Evolutionary conservation across 2,329 filamentous ascomycete genomes (phyloP), one percentile per base, ranked within the genome.

Genomic region (Sclerotiophoma versabilis): DNA sequence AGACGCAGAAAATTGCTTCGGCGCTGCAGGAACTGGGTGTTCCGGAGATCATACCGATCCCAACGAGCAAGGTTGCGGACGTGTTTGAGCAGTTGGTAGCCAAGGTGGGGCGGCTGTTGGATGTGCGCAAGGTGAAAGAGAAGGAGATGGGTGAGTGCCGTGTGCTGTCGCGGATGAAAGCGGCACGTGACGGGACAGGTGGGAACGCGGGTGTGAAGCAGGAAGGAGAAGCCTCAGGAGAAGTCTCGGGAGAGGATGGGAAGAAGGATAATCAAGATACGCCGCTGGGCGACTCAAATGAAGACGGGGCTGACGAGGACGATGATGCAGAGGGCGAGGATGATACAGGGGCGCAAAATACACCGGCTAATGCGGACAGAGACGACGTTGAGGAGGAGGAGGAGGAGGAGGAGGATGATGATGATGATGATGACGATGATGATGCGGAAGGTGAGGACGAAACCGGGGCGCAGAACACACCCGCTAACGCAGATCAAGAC

Each of bases 1-100:
- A 93, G 71, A 90, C 91, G 62, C 76, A 86, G 57, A 89, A 90
- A 59, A 92, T 95, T 59, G 86, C 82, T 12, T 88, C 88, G 49
- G 87, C 87, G 4, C 84, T 95, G 20, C 82, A 81, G 34, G 88
- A 92, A 73, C 79, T 93, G 6, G 87, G 90, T 34, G 84, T 95
- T 34, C 85, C 88, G 1, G 81, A 83, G 7, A 81, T 89, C 37
- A 83, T 93, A 27, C 82, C 84, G 23, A 89, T 95, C 82, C 89
- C 90, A 0, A 93, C 91, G 1, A 81, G 82, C n/a, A 80, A 82
- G 6, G 89, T 92, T 0, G 87, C 88, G 5, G 83, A 85, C 43
- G 83, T 86, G 57, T 93, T 90, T 66, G 91, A 93, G 74, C 77
- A 80, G 58, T 80, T 95, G 2, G 83, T 93, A 49, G 77, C 75